Conservation (phyloP, 139 green algal species). For the Raphidocelis subcapitata region DNA sequence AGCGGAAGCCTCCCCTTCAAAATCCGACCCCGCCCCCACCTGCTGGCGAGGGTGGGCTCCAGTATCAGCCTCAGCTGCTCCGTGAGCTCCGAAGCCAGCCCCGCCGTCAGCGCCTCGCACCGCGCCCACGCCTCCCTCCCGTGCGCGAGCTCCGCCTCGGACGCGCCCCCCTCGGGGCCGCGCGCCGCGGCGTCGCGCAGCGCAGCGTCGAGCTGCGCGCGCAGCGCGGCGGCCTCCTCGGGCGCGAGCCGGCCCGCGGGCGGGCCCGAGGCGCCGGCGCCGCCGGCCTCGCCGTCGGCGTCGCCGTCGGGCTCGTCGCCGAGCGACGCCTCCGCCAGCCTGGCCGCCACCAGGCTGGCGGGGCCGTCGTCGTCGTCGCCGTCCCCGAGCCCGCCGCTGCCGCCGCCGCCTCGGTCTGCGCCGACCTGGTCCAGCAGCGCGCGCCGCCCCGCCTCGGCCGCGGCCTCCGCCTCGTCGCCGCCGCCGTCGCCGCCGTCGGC, state of each 20-base stretch:
- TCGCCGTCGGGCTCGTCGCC: conserved; percentile 18
- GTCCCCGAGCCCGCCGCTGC: conserved; percentile 2
- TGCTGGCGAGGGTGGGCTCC: conserved; percentile 87
- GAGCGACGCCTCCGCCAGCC: conserved; percentile 22
- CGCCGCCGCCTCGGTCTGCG: background rate
- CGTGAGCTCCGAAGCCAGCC: conserved; percentile 80
- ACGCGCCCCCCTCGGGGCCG: conserved; percentile 8
- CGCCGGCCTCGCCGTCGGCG: conserved; percentile 21
- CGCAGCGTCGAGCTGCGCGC: conserved; percentile 54
- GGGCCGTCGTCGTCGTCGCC: conserved; percentile 2
- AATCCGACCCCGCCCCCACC: no score
- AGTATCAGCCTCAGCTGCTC: conserved; percentile 97
- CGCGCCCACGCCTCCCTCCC: conserved; percentile 69
- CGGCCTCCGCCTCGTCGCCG: conserved; percentile 2
- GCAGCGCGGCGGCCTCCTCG: conserved; percentile 40
- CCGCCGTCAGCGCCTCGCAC: conserved; percentile 81
- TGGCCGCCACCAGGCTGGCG: conserved; percentile 18
- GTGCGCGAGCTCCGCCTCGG: conserved; percentile 12
- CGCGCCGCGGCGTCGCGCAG: conserved; percentile 31
- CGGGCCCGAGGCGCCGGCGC: conserved; percentile 21
- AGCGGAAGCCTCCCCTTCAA: no score
- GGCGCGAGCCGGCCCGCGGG: conserved; percentile 26
- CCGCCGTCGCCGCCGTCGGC: background rate
- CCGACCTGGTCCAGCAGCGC: background rate
- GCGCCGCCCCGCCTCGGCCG: conserved; percentile 13